A percentile compares a stretch with the other conserved stretches of the same genome.
These are phyloP conservation scores for Colletotrichum lindemuthianum DNA, from an alignment of 2,329 filamentous ascomycete species.

Conservation along the genomic window DNA sequence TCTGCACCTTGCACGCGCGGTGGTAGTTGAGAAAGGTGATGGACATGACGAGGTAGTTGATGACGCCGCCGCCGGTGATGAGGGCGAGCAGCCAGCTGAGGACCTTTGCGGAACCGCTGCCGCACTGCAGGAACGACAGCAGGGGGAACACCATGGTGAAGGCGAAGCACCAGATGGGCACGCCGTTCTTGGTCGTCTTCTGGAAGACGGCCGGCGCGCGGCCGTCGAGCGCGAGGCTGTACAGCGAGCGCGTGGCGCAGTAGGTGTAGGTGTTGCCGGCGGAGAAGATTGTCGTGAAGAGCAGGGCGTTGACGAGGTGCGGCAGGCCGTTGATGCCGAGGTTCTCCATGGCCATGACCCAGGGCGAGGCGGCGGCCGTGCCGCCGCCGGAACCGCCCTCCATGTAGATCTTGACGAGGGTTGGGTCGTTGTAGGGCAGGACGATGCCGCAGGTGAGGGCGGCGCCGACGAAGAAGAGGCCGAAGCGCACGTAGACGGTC, in stretches of 20 bases:
- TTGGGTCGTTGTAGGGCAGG: conserved; percentile 70
- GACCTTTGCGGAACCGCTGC: conserved; percentile 67
- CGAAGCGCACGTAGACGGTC: conserved; percentile 75
- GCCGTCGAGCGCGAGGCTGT: conserved; percentile 62
- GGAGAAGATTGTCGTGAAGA: conserved; percentile 69
- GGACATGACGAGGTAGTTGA: conserved; percentile 36
- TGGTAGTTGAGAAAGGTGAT: conserved; percentile 74
- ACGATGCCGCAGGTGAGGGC: conserved; percentile 74
- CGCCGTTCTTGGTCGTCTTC: conserved; percentile 49
- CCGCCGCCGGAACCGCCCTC: conserved; percentile 62
- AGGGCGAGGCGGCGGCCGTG: conserved; percentile 59
- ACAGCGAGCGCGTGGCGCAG: conserved; percentile 65
- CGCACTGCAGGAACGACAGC: conserved; percentile 34
- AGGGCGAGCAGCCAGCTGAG: conserved; percentile 75
- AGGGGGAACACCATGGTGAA: conserved; percentile 25
- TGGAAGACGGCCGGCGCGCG: conserved; percentile 55
- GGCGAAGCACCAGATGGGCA: conserved; percentile 36
- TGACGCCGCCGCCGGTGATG: conserved; percentile 58
- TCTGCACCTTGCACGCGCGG: conserved; percentile 63
- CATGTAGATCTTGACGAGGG: conserved; percentile 61
- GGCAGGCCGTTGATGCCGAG: conserved; percentile 70
- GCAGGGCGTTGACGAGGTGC: conserved; percentile 70
- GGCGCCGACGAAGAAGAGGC: conserved; percentile 61
- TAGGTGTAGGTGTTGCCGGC: conserved; percentile 67
- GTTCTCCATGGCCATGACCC: conserved; percentile 72